phyloP scores from a whole-genome alignment of 2,329 filamentous ascomycete genomes.

The Aureobasidium sp. region DNA sequence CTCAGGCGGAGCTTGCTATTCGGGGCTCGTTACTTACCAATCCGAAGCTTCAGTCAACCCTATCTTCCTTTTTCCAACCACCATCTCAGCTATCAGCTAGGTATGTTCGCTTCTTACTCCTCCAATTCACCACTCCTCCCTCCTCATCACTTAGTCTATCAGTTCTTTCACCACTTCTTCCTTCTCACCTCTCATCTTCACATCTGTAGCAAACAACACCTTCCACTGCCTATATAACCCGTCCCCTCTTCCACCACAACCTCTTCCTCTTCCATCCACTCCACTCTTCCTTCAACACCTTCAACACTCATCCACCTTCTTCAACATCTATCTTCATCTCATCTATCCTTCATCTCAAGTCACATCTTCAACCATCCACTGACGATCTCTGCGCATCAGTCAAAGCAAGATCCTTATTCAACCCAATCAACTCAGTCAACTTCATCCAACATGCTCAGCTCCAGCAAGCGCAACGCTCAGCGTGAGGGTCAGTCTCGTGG shows the following conservation, averaged over 20 bases:
- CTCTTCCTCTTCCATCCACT: conserved; percentile 10
- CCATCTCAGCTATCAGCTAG: background rate
- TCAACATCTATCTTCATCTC: background rate
- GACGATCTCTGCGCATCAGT: background rate
- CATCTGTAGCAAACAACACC: conserved; percentile 2
- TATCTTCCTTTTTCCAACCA: background rate
- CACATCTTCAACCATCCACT: background rate
- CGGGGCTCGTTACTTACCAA: background rate
- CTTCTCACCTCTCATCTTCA: background rate
- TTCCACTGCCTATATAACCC: background rate
- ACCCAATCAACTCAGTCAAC: background rate
- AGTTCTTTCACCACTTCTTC: background rate
- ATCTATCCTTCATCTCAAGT: background rate
- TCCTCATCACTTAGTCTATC: too few relatives aligned
- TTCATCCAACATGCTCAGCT: background rate
- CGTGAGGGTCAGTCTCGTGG: background rate
- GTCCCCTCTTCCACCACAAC: background rate
- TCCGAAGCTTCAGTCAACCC: background rate
- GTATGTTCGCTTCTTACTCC: background rate
- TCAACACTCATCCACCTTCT: background rate
- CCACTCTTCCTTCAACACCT: conserved; percentile 1
- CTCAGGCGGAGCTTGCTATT: background rate
- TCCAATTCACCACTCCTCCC: background rate
- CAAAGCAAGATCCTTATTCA: background rate
- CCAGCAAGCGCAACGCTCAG: conserved; percentile 2